These are phyloP conservation scores for Paspalum vaginatum DNA, from an alignment of 176 grass and related monocot species.

Conservation along the genomic window DNA sequence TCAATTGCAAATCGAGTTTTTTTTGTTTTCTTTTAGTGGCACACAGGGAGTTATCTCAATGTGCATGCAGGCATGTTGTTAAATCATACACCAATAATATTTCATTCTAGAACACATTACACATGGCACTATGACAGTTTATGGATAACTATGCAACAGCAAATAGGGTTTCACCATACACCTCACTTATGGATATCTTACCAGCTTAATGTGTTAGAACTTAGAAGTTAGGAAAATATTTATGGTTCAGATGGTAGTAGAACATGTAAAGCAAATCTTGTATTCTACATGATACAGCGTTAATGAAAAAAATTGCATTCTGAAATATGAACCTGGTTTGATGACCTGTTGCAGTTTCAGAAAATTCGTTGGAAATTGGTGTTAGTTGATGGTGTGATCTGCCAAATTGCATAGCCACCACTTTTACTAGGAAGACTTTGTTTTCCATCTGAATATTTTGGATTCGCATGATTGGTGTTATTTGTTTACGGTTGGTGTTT, in stretches of 20 bases:
- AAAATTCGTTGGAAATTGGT: neutral
- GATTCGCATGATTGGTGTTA: neutral
- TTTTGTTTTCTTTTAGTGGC: no score
- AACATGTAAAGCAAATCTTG: slow-evolving; percentile 1
- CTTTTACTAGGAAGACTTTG: slow-evolving; percentile 18
- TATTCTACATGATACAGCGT: slow-evolving; percentile 16
- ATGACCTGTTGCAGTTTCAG: neutral
- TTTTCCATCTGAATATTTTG: slow-evolving; percentile 15
- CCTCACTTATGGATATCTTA: slow-evolving; percentile 26
- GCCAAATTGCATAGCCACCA: slow-evolving; percentile 5
- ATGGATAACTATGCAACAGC: neutral
- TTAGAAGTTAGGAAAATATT: neutral
- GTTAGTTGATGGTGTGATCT: slow-evolving; percentile 16
- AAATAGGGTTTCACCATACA: slow-evolving; percentile 18
- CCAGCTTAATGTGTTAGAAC: neutral
- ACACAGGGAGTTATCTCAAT: neutral
- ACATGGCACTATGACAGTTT: neutral
- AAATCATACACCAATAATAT: neutral
- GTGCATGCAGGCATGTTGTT: slow-evolving; percentile 9
- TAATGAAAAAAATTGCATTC: neutral
- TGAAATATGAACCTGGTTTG: slow-evolving; percentile 10
- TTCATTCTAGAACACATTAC: slow-evolving; percentile 11
- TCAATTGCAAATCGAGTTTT: no score
- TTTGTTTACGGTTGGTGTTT: slow-evolving; percentile 22
- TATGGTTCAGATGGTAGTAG: slow-evolving; percentile 14